Conservation (phyloP, 2,329 filamentous ascomycete species). For the Sporothrix sp. region DNA sequence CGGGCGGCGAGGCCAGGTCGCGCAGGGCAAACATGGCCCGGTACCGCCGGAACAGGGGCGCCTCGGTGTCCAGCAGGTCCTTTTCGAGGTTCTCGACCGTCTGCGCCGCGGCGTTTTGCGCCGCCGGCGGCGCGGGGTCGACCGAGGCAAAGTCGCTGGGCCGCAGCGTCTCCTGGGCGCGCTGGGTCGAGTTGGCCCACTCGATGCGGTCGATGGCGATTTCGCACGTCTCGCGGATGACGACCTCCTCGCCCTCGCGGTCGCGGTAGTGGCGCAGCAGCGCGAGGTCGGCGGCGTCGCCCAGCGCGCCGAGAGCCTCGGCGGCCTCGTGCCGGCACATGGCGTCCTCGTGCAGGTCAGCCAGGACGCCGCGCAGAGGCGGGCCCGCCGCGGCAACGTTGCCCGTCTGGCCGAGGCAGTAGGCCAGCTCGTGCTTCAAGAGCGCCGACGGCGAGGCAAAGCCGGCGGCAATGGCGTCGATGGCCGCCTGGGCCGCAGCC, state of each 20-base stretch:
- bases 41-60: slow-evolving; percentile 85
- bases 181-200: slow-evolving; percentile 74
- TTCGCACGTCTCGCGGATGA: slow-evolving; percentile 92
- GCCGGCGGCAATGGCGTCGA: slow-evolving; percentile 77
- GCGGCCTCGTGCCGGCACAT: slow-evolving; percentile 97
- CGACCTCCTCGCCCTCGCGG: slow-evolving; percentile 62
- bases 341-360: slow-evolving; percentile 71
- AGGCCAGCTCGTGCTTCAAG: slow-evolving; percentile 92
- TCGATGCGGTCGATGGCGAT: slow-evolving; percentile 89
- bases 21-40: slow-evolving; percentile 96
- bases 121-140: slow-evolving; percentile 84
- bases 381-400: slow-evolving; percentile 60
- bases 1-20: slow-evolving; percentile 86
- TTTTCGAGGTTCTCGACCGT: slow-evolving; percentile 54
- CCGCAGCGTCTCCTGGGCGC: slow-evolving; percentile 60
- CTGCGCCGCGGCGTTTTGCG: slow-evolving; percentile 43
- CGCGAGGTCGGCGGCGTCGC: slow-evolving; percentile 61
- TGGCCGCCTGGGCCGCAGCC: slow-evolving; percentile 43
- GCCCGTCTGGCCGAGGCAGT: slow-evolving; percentile 87
- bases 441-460: slow-evolving; percentile 80
- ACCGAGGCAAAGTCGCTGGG: slow-evolving; percentile 86
- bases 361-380: slow-evolving; percentile 62
- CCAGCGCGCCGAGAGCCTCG: slow-evolving; percentile 84
- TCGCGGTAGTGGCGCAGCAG: slow-evolving; percentile 67
- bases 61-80: slow-evolving; percentile 65